Percentiles rank a stretch among this genome's conserved stretches.
These are phyloP conservation scores for Encephalitozoon cuniculi DNA, from an alignment of 371 early-diverging fungal species.

Conservation along the genomic window DNA sequence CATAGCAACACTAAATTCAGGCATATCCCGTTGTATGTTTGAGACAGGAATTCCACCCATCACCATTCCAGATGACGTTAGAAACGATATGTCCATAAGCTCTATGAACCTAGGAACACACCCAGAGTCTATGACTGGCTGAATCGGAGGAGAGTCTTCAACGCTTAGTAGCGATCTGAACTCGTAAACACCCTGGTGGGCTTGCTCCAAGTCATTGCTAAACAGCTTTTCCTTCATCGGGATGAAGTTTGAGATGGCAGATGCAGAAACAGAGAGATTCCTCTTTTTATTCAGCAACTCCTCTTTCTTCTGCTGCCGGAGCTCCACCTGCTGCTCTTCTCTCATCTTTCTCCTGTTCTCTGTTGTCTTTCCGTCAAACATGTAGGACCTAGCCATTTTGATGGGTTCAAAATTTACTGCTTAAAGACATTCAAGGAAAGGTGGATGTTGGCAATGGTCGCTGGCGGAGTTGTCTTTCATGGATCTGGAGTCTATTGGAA, in stretches of 20 bases:
- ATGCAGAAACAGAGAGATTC: background rate
- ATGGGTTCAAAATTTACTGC: conserved; percentile 16
- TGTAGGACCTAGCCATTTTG: conserved; percentile 48
- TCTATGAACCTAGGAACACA: conserved; percentile 88
- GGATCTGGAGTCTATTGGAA: background rate
- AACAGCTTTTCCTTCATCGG: conserved; percentile 37
- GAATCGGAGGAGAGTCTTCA: conserved; percentile 91
- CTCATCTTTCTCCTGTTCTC: conserved; percentile 39
- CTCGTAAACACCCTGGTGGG: conserved; percentile 70
- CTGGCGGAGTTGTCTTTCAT: background rate
- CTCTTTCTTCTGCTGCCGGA: conserved; percentile 55
- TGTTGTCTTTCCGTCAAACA: conserved; percentile 45
- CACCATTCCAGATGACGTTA: background rate
- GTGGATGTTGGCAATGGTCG: no score
- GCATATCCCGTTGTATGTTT: background rate
- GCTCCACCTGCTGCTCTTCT: conserved; percentile 52
- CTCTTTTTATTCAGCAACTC: conserved; percentile 59
- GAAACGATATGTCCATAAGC: conserved; percentile 65
- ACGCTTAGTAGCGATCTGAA: conserved; percentile 91
- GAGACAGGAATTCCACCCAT: background rate
- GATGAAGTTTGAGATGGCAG: conserved; percentile 39
- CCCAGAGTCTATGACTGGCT: conserved; percentile 80
- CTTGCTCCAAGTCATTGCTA: conserved; percentile 34
- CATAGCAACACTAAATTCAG: background rate
- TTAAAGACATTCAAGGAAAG: background rate